Evolutionary conservation across 371 early-diverging fungal species (phyloP), one percentile per base, ranked within the genome.

Genomic region (Rhizopus arrhizus): DNA sequence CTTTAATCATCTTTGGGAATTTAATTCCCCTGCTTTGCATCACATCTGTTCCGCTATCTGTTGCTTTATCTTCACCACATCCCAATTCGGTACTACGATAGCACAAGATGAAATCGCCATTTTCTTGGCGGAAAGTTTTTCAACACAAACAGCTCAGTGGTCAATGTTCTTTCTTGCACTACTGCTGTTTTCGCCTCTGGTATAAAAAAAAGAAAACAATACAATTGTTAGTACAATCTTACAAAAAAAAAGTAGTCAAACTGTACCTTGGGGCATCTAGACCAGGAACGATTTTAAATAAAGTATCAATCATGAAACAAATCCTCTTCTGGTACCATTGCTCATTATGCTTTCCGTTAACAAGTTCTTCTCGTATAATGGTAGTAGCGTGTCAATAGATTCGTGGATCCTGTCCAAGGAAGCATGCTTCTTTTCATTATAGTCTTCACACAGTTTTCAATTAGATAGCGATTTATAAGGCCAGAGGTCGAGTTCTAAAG

Each of bases 181-280:
- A 50, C 33, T 50, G n/a, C 32, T n/a, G 33, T 33, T 50, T 50
- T 50, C 33, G n/a, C 35, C 50, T 50, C 50, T 50, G 38, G 12
- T 38, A 7, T 1, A 38, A 38, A 50, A 50, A 50, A 50, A 50
- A 50, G 33, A 50, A 50, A 34, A 0, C 22, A 29, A 28, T 31
- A 32, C 10, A 50, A 50, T 28, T 32, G n/a, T 50, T n/a, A 32
- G n/a, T 50, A 32, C 33, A 29, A n/a, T 31, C 6, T n/a, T 50
- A 32, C 28, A n/a, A 50, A 38, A 9, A 38, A 9, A 9, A 38
- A 38, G 12, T 38, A 50, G 50, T 50, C 33, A 31, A 32, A 13
- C n/a, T 33, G 33, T 50, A 50, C 33, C 50, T 50, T n/a, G 32
- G 31, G 33, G 32, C 2, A 10, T 32, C 32, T 6, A 50, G 13